Evolutionary conservation across 192 early-diverging fungal species (phyloP).

Genomic region (Linnemannia exigua): DNA sequence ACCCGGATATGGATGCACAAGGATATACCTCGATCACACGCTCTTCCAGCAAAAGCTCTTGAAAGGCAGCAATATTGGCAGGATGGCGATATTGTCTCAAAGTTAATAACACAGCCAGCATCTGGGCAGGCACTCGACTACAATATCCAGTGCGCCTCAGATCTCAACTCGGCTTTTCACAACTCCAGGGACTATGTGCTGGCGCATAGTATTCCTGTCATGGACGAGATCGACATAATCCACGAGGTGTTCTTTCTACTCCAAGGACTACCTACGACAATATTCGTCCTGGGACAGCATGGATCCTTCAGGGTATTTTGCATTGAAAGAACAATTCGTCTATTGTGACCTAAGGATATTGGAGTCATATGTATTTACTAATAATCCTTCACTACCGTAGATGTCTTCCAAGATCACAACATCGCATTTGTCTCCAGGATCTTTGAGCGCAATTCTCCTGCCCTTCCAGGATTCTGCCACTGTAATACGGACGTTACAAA

Average conservation of each 20-base stretch:
- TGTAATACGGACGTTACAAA: constrained; percentile 13
- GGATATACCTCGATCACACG: neutral
- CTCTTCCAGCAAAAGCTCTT: neutral
- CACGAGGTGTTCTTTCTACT: constrained; percentile 43
- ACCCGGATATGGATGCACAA: neutral
- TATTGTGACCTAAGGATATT: neutral
- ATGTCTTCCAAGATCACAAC: constrained; percentile 11
- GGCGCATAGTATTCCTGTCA: constrained; percentile 4
- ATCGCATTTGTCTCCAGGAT: constrained; percentile 29
- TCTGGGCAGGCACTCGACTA: neutral
- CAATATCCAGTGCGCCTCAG: constrained; percentile 24
- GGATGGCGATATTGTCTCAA: neutral
- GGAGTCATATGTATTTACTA: neutral
- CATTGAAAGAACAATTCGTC: neutral
- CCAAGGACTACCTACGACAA: constrained; percentile 25
- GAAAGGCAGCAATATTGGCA: constrained; percentile 42
- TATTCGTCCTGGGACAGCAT: constrained; percentile 9
- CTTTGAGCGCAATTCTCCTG: constrained; percentile 14
- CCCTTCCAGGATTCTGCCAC: constrained; percentile 26
- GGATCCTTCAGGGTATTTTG: neutral
- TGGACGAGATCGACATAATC: constrained; percentile 44
- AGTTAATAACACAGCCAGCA: neutral
- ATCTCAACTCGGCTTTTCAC: constrained; percentile 9
- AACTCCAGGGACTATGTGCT: neutral
- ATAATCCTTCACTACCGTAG: neutral